Base-by-base conservation (phyloP, 805 yeast genomes). In the Candida wancherniae region DNA sequence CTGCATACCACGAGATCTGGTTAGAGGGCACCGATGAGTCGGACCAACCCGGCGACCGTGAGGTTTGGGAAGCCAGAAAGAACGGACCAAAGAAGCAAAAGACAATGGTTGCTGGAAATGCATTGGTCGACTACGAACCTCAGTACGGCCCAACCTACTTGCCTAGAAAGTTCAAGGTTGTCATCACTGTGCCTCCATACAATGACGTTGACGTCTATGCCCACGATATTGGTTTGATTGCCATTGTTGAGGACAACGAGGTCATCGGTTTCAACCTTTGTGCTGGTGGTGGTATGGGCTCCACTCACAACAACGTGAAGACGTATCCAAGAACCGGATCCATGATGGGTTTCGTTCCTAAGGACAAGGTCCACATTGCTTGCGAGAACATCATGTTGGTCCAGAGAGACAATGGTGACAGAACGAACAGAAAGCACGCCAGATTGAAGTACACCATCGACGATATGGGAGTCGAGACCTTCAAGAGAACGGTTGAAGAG, bases 281-380 rank as follows among this genome's bases (percentile, higher is more conserved):
- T 39, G 95, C 81, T 43, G 97, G 97, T 60, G 97, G 97, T 67
- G 97, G 97, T 71, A 90, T 90, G 97, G 97, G 97, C 50, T 76
- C 94, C 24, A 90, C 97, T 9, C 97, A 90, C 59, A 90, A 88
- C 72, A 90, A 90, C 68, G 82, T 81, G 53, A 90, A 90, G 71
- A 90, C 97, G 0, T 90, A 90, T 56, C 97, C 97, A 50, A 76
- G 97, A 64, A 76, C 95, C 5, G 97, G 95, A 41, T 80, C 95
- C 12, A 63, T 77, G 61, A 73, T 90, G 44, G 97, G 97, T 16
- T 90, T 65, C 52, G 77, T 80, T 28, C 43, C 75, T 4, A 67
- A 68, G 39, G 88, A 80, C 29, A 74, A 86, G 56, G 71, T 85
- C 28, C 78, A 76, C 40, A 60, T 72, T 30, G 95, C 81, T 13